phyloP scores from a whole-genome alignment of 2,329 filamentous ascomycete genomes.

The Bertia moriformis region DNA sequence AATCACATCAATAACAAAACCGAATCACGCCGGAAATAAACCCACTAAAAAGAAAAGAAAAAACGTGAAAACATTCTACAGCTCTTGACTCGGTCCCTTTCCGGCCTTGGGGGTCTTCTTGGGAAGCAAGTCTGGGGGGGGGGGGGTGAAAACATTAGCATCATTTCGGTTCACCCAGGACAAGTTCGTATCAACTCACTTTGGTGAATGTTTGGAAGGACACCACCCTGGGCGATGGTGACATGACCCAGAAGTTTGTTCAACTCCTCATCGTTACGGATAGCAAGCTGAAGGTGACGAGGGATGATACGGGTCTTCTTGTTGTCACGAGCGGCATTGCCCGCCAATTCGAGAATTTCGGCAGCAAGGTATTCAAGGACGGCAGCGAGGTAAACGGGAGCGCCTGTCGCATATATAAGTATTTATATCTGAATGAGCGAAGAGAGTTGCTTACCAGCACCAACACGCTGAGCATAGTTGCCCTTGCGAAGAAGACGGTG shows the following conservation, averaged over 20 bases:
- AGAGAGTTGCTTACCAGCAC: constrained; percentile 53
- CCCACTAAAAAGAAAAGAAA: constrained; percentile 31
- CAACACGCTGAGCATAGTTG: constrained; percentile 98
- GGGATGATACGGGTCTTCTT: constrained; percentile 99
- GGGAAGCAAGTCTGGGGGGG: constrained; percentile 71
- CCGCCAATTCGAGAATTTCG: constrained; percentile 96
- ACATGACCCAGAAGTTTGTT: constrained; percentile 96
- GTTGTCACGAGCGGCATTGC: constrained; percentile 97
- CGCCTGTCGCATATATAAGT: constrained; percentile 31
- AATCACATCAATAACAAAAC: constrained; percentile 57
- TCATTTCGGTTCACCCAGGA: too few relatives aligned
- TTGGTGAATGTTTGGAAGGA: constrained; percentile 92
- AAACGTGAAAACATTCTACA: constrained; percentile 45
- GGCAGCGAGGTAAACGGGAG: constrained; percentile 90
- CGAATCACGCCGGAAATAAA: constrained; percentile 44
- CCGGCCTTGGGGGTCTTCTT: constrained; percentile 97
- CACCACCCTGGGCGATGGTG: constrained; percentile 94
- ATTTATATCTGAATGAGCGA: too few relatives aligned
- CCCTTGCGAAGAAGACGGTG: constrained; percentile 98
- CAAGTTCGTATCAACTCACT: too few relatives aligned
- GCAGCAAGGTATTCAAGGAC: constrained; percentile 97
- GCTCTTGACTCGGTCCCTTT: constrained; percentile 86
- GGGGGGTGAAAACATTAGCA: too few relatives aligned
- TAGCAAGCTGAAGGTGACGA: constrained; percentile 95
- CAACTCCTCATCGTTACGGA: constrained; percentile 98